Conservation (phyloP, 768 basidiomycete species). For the Chalciporus pseudorubinellus region DNA sequence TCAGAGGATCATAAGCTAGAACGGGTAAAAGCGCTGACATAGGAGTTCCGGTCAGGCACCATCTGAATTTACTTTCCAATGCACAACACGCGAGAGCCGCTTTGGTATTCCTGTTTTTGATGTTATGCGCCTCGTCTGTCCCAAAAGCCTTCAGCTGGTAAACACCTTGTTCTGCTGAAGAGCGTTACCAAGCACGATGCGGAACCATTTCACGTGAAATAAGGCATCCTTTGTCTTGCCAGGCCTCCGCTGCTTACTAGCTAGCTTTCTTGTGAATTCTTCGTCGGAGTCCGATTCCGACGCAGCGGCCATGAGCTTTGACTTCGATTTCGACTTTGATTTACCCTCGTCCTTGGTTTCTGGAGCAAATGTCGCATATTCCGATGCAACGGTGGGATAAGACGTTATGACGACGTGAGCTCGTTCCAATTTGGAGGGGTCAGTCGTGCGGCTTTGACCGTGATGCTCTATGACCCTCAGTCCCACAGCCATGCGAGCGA, state of each 20-base stretch:
- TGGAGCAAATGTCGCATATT: conserved; percentile 56
- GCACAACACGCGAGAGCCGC: conserved; percentile 75
- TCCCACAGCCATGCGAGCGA: conserved; percentile 63
- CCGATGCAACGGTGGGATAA: conserved; percentile 80
- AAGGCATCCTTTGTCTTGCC: conserved; percentile 59
- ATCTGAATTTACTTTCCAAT: conserved; percentile 74
- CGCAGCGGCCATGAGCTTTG: conserved; percentile 27
- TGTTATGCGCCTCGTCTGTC: conserved; percentile 91
- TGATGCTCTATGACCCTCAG: conserved; percentile 82
- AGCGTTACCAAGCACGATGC: conserved; percentile 73
- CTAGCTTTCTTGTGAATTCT: conserved; percentile 38
- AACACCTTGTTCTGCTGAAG: background rate
- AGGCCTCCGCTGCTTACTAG: conserved; percentile 40
- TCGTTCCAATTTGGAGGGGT: conserved; percentile 49
- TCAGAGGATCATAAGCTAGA: background rate
- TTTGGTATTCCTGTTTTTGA: conserved; percentile 84
- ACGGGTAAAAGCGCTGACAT: conserved; percentile 41
- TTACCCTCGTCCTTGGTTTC: conserved; percentile 56
- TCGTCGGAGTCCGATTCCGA: conserved; percentile 35
- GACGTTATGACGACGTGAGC: conserved; percentile 83
- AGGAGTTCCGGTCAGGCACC: conserved; percentile 87
- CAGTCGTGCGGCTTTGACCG: conserved; percentile 69
- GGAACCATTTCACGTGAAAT: conserved; percentile 78
- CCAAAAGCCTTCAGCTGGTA: background rate
- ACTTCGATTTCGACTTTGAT: conserved; percentile 39